Base-by-base conservation (phyloP, 2,329 filamentous ascomycete species). In the Paecilomyces niveus region DNA sequence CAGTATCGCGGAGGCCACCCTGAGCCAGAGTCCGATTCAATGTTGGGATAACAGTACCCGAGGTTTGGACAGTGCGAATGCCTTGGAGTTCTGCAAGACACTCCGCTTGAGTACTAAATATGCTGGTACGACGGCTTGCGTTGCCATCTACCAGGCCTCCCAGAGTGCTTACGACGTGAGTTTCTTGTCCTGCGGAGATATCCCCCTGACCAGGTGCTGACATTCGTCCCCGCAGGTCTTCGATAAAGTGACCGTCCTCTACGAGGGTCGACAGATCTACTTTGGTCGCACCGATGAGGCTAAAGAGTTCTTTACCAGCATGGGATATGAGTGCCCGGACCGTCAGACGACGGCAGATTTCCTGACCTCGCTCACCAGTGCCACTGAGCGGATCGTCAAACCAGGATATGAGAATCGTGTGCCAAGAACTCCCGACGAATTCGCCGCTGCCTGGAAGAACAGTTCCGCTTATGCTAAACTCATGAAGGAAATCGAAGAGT, bases 191-290 rank as follows among this genome's bases (percentile, higher is more conserved):
- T 18, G 15, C 11, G 15, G 35, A 39, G 13, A 15, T 11, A 10
- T 15, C 6, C 32, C n/a, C n/a, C 35, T 15, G 11, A n/a, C 35
- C 24, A 26, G 24, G 15, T 39, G 3, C 35, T 39, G n/a, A 39
- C 35, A 83, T 39, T 39, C 13, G 49, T 32, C 53, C 8, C 10
- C 70, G 39, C 76, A 83, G 33, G 71, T 81, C n/a, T 89, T 89
- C 63, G 86, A 90, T 70, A 89, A 89, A 67, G 82, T 82, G 0
- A 77, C 82, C 0, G 83, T 90, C 0, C 75, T 90, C 0, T 89
- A 89, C 66, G 85, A 89, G 62, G 88, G 88, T 1, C 80, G 84
- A 0, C 81, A 89, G 66, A 89, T 90, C 64, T 91, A 84, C 74
- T 90, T 85, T 63, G 89, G 89, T 0, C 80, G 81, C 0, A 81